Conservation (phyloP, 208 protist genomes). For the Leishmania gerbilli region DNA sequence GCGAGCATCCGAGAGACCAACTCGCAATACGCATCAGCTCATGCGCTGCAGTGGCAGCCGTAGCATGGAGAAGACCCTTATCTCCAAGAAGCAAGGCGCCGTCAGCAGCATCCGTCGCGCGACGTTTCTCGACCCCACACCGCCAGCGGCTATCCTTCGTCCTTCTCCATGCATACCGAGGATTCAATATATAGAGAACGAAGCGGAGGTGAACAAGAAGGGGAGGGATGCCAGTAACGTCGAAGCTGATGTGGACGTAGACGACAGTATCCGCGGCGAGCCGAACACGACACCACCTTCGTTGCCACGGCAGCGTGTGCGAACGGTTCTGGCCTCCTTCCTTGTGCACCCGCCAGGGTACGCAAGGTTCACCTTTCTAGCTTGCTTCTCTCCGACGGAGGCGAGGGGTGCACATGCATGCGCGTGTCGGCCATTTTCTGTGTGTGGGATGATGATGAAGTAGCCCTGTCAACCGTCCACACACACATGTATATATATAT, state of each 20-base stretch:
- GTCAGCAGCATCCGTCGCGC: background rate
- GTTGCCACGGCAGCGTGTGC: conserved; percentile 18
- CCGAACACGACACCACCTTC: background rate
- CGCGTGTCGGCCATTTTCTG: background rate
- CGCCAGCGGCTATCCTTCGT: background rate
- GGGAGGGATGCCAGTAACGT: background rate
- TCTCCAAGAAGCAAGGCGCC: background rate
- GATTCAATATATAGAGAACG: background rate
- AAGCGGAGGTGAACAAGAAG: background rate
- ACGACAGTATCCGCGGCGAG: background rate
- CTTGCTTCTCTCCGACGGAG: background rate
- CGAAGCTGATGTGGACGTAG: background rate
- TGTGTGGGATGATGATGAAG: background rate
- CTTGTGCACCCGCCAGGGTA: conserved; percentile 12
- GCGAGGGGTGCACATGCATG: background rate
- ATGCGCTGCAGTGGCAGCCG: background rate
- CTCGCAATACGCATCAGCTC: background rate
- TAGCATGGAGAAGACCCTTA: background rate
- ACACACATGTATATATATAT: too few species aligned
- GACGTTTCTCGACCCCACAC: background rate
- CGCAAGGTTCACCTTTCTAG: background rate
- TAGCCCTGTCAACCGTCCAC: background rate
- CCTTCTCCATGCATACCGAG: background rate
- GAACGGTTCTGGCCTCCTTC: conserved; percentile 6
- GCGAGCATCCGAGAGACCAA: background rate